Evolutionary conservation across 176 grass and related monocot genomes (phyloP).

Genomic region (Tuctoria greenei): DNA sequence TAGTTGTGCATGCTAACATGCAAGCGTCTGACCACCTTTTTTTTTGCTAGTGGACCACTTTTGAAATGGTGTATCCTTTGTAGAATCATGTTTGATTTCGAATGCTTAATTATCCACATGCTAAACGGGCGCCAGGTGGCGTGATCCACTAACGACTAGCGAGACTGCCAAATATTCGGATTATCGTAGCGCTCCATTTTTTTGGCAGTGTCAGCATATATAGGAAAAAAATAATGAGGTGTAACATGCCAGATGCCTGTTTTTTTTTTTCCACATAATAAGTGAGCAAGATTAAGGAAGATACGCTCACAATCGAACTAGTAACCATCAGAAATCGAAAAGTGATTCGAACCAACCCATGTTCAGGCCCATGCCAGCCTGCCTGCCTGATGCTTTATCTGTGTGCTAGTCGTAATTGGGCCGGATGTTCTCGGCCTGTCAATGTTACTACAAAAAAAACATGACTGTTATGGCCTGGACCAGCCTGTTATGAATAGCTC

Average conservation of each 20-base stretch:
- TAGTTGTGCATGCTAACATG: not conserved
- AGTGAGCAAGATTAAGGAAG: not conserved
- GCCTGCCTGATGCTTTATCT: not conserved
- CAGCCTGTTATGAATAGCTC: too few relatives aligned
- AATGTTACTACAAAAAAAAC: not conserved
- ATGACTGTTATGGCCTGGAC: too few relatives aligned
- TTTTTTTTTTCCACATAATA: not conserved
- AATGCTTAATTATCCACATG: too few relatives aligned
- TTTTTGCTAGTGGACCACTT: too few relatives aligned
- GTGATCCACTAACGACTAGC: too few relatives aligned
- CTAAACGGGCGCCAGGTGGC: too few relatives aligned
- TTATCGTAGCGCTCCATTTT: not conserved
- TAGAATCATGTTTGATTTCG: too few relatives aligned
- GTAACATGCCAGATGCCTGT: not conserved
- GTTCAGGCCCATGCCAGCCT: not conserved
- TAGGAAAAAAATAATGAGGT: not conserved
- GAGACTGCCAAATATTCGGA: not conserved
- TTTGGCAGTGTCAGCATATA: not conserved
- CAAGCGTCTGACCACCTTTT: not conserved
- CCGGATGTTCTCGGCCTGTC: not conserved
- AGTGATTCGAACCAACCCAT: not conserved
- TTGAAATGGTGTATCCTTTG: not conserved
- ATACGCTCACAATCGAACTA: not conserved
- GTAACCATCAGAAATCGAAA: not conserved
- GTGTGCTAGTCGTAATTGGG: not conserved